phyloP scores from a whole-genome alignment of 2,329 filamentous ascomycete genomes.

The Botrytis sinoallii region DNA sequence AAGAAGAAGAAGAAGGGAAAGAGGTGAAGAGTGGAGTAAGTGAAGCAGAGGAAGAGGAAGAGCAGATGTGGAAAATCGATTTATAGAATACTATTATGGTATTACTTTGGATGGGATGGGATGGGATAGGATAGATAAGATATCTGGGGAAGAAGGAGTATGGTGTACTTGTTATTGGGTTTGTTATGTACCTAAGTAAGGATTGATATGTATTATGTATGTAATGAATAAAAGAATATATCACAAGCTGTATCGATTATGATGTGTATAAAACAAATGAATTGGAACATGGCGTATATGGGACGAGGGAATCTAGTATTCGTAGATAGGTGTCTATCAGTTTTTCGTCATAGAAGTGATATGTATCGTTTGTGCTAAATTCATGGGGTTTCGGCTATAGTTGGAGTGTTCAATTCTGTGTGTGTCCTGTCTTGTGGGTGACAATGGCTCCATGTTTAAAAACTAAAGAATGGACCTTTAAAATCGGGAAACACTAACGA shows the following conservation, averaged over 20 bases:
- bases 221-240: neutral
- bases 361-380: neutral
- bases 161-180: neutral
- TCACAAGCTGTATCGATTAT: neutral
- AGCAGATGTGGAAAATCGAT: neutral
- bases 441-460: neutral
- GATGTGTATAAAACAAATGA: neutral
- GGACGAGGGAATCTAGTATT: neutral
- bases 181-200: neutral
- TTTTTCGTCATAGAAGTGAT: neutral
- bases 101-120: neutral
- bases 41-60: neutral
- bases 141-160: neutral
- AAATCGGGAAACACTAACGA: neutral
- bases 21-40: neutral
- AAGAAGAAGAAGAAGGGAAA: neutral
- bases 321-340: neutral
- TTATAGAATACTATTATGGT: neutral
- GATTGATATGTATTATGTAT: neutral
- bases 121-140: neutral
- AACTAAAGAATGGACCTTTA: neutral
- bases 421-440: too few species aligned
- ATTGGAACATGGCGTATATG: neutral
- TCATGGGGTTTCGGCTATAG: fast-evolving
- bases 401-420: neutral